A percentile compares a stretch with the other conserved stretches of the same genome.
Evolutionary conservation across 2,329 filamentous ascomycete genomes (phyloP).

Genomic region (Pseudocercospora crystallina): DNA sequence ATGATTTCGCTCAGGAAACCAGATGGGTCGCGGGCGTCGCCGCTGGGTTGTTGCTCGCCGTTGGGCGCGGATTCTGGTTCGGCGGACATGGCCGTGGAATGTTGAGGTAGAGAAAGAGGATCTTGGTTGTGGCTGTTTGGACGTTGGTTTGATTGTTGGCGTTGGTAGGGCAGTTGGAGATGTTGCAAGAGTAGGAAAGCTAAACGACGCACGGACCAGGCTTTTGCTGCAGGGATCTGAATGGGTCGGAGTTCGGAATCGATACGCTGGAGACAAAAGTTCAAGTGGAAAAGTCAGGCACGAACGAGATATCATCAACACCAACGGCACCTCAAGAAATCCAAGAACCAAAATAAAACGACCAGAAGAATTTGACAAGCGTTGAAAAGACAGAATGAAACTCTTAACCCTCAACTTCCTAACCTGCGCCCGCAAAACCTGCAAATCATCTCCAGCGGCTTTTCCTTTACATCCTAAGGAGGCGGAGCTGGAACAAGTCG

Average conservation of each 20-base stretch:
- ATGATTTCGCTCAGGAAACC: conserved; percentile 93
- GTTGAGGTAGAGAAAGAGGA: too few relatives aligned
- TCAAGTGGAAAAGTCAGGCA: too few relatives aligned
- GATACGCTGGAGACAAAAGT: too few relatives aligned
- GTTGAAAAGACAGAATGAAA: conserved; percentile 74
- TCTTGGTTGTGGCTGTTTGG: too few relatives aligned
- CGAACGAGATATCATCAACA: too few relatives aligned
- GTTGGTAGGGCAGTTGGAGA: too few relatives aligned
- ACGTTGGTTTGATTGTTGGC: too few relatives aligned
- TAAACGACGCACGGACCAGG: too few relatives aligned
- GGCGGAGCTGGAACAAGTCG: conserved; percentile 82
- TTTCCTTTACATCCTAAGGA: conserved; percentile 93
- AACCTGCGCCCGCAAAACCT: conserved; percentile 92
- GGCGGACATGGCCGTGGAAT: conserved; percentile 24
- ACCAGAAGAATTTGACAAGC: too few relatives aligned
- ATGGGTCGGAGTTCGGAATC: too few relatives aligned
- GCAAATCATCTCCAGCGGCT: conserved; percentile 75
- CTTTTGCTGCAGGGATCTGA: too few relatives aligned
- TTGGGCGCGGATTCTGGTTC: conserved; percentile 40
- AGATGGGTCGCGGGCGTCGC: conserved; percentile 85
- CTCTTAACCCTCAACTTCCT: conserved; percentile 94
- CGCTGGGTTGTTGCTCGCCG: conserved; percentile 6
- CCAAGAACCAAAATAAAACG: neutral
- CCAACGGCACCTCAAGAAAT: neutral
- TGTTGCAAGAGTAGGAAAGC: too few relatives aligned